Percentiles rank a stretch among this genome's conserved stretches.
Evolutionary conservation across 768 basidiomycete species (phyloP).

Genomic region (Amanita inopinata): DNA sequence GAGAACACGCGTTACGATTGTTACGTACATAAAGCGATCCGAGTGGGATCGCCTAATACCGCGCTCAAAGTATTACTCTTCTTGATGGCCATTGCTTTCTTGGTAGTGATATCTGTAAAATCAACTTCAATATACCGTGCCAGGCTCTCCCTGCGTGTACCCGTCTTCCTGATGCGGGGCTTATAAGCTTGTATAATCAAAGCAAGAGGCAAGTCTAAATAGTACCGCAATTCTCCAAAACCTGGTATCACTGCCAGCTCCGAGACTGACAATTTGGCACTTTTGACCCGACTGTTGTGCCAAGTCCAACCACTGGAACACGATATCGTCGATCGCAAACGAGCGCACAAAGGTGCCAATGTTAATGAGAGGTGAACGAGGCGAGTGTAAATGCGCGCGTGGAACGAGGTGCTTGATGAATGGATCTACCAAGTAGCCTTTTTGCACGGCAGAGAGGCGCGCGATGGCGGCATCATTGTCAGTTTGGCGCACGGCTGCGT

Average conservation of each 20-base stretch:
- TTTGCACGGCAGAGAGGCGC: constrained; percentile 75
- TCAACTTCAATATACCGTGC: constrained; percentile 80
- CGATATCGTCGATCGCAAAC: constrained; percentile 67
- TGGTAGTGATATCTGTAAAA: constrained; percentile 75
- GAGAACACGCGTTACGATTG: neutral
- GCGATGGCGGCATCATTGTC: constrained; percentile 79
- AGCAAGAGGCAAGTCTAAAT: constrained; percentile 12
- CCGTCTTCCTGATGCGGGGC: constrained; percentile 36
- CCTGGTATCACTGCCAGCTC: constrained; percentile 91
- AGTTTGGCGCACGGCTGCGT: constrained; percentile 63
- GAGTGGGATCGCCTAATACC: constrained; percentile 36
- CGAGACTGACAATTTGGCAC: constrained; percentile 89
- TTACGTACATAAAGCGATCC: constrained; percentile 34
- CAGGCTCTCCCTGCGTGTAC: constrained; percentile 38
- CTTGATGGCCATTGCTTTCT: constrained; percentile 74
- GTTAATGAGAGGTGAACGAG: constrained; percentile 86
- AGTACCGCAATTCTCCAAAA: constrained; percentile 87
- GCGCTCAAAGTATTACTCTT: constrained; percentile 50
- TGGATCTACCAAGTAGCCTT: constrained; percentile 73
- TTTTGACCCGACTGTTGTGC: constrained; percentile 30
- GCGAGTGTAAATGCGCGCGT: constrained; percentile 48
- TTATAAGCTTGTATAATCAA: constrained; percentile 1
- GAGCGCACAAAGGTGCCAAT: constrained; percentile 87
- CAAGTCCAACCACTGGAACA: constrained; percentile 51
- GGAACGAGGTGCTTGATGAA: constrained; percentile 62